These are phyloP conservation scores for Jatropha curcas DNA, from an alignment of 345 rosid genomes.

Conservation along the genomic window DNA sequence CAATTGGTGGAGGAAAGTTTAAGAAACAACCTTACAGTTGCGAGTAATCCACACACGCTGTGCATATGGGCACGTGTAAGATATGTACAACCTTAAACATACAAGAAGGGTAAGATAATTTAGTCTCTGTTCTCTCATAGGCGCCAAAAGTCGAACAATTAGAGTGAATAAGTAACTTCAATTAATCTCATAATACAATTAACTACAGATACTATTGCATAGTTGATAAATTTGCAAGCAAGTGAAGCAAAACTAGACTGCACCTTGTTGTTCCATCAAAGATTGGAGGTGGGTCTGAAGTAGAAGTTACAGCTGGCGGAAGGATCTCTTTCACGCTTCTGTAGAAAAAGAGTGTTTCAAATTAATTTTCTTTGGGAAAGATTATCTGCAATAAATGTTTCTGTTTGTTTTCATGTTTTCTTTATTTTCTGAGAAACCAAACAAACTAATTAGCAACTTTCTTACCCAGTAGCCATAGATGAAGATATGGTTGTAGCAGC, in stretches of 20 bases:
- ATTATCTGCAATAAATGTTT: not conserved
- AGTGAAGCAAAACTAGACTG: not conserved
- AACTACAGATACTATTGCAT: not conserved
- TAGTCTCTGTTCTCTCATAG: not conserved
- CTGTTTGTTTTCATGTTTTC: not conserved
- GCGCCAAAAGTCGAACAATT: not conserved
- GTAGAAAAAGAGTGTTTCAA: slow-evolving; percentile 2
- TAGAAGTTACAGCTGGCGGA: slow-evolving; percentile 62
- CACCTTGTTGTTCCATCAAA: slow-evolving; percentile 87
- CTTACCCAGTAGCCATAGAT: slow-evolving; percentile 35
- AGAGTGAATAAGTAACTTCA: not conserved
- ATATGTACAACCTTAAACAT: slow-evolving; percentile 61
- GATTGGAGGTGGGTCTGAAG: slow-evolving; percentile 62
- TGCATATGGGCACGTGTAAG: slow-evolving; percentile 72
- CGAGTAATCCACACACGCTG: slow-evolving; percentile 84
- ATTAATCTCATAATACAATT: not conserved
- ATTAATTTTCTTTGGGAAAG: too few relatives aligned
- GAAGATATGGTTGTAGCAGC: slow-evolving; percentile 15
- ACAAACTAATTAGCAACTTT: not conserved
- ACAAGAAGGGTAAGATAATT: not conserved
- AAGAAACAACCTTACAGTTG: slow-evolving; percentile 62
- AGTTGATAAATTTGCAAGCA: not conserved
- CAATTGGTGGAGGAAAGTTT: not conserved
- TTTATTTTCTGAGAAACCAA: slow-evolving; percentile 1
- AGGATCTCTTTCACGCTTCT: slow-evolving; percentile 48